Evolutionary conservation across 1,284 basidiomycete genomes (phyloP), one percentile per base, ranked within the genome.

Genomic region (Trametes sp.): DNA sequence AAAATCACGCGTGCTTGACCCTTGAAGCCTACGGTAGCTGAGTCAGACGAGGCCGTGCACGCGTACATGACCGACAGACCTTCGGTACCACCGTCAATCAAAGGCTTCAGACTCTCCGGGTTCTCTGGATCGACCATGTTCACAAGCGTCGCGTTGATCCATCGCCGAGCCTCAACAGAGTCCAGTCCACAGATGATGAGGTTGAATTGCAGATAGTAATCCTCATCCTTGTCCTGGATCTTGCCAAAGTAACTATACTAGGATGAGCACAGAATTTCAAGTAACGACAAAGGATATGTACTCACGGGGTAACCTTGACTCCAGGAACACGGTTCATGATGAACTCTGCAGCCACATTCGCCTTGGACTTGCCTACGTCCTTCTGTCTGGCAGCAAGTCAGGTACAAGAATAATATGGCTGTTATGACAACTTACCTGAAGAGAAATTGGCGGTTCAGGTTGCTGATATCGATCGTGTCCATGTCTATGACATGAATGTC

Each of bases 401-500:
- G 42, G 14, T 53, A 13, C 21, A 28, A 38, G 41, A 29, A 14
- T 42, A 11, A 19, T 44, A 50, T 8, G n/a, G 9, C 28, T 29
- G 19, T 21, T 21, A 26, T 28, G 4, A 7, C n/a, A 6, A 71
- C 83, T 57, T 69, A 95, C 96, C 97, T 86, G 81, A 99, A 99
- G 48, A 99, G 82, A 77, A 99, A 99, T 77, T 99, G 98, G 49
- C 98, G 87, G 78, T 99, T 99, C 69, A 99, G 84, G 74, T 99
- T 99, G 72, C 95, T 98, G 72, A 99, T 94, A 77, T 99, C 98
- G 76, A 99, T 99, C 5, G 97, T 98, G 81, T 99, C 98, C 97
- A 99, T 99, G 82, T 99, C 98, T 75, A 99, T 99, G 69, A 99
- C 96, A 81, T 99, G 95, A 66, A 99, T 98, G 73, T 99, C 92